These are phyloP conservation scores for Pyrenophora tritici-repentis DNA, from an alignment of 2,329 filamentous ascomycete species.

Conservation along the genomic window DNA sequence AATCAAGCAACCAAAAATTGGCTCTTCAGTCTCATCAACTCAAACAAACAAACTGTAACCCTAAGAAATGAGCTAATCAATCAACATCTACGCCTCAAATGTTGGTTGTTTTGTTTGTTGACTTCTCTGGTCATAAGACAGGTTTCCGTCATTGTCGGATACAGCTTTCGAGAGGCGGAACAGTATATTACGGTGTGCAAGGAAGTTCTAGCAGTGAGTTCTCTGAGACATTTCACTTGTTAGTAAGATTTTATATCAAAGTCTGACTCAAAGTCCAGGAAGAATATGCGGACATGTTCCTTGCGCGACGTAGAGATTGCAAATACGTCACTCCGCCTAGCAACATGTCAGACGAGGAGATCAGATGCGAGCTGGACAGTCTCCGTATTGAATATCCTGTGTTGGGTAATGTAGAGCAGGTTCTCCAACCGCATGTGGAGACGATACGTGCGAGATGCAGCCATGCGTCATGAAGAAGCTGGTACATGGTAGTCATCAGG, in stretches of 20 bases:
- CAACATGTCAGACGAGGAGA: background rate
- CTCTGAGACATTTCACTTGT: background rate
- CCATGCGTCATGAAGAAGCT: too few species aligned
- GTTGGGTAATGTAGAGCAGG: too few species aligned
- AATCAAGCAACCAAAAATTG: too few species aligned
- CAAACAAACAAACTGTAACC: too few species aligned
- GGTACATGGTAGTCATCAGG: background rate
- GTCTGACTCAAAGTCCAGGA: background rate
- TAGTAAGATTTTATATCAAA: too few species aligned
- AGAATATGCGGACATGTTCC: conserved; percentile 7
- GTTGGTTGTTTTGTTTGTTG: too few species aligned
- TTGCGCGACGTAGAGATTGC: conserved; percentile 7
- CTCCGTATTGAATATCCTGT: background rate
- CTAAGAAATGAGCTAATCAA: too few species aligned
- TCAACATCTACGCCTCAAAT: too few species aligned
- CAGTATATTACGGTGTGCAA: conserved; percentile 10
- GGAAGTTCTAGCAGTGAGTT: conserved; percentile 10
- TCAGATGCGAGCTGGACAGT: conserved; percentile 4
- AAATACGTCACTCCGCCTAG: background rate
- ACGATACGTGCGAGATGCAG: too few species aligned
- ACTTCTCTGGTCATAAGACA: too few species aligned
- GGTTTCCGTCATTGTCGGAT: conserved; percentile 6
- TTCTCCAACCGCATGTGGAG: too few species aligned
- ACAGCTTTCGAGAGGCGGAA: conserved; percentile 14
- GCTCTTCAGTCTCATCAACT: too few species aligned